Conservation (phyloP, 1,139 yeast species). For the Yamadazyma diddensiae region DNA sequence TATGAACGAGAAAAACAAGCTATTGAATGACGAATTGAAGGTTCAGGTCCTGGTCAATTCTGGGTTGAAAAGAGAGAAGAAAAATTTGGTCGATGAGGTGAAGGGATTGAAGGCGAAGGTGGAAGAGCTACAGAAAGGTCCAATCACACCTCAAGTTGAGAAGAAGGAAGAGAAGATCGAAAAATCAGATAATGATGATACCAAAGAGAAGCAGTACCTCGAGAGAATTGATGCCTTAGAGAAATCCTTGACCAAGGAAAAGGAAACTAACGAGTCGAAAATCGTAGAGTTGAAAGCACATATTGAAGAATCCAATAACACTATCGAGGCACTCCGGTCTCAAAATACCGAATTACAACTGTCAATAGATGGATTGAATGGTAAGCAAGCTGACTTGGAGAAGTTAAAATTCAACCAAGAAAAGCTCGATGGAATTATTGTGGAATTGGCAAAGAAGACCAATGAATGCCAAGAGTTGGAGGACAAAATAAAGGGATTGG, state of each 20-base stretch:
- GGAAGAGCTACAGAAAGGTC: not conserved
- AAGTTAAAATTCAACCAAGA: constrained; percentile 1
- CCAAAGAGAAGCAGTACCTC: no score
- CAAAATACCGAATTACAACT: not conserved
- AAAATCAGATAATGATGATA: no score
- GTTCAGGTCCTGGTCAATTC: constrained; percentile 15
- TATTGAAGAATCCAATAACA: not conserved
- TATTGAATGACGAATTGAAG: constrained; percentile 55
- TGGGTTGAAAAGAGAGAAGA: constrained; percentile 15
- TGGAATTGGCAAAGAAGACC: constrained; percentile 3
- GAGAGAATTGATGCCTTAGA: no score
- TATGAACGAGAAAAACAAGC: constrained; percentile 55
- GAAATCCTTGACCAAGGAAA: not conserved
- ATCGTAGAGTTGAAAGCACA: not conserved
- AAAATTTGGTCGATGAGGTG: constrained; percentile 14
- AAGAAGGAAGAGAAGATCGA: constrained; percentile 3
- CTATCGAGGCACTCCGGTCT: not conserved
- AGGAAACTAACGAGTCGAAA: not conserved
- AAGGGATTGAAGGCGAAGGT: constrained; percentile 11
- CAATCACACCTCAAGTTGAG: no score
- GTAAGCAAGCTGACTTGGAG: constrained; percentile 8
- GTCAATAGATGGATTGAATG: constrained; percentile 5
- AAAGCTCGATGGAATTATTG: constrained; percentile 1
- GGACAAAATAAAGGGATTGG: constrained; percentile 5
- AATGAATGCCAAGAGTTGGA: constrained; percentile 6